These are phyloP conservation scores for Aegilops sharonensis DNA, from an alignment of 176 grass and related monocot species.

Conservation along the genomic window DNA sequence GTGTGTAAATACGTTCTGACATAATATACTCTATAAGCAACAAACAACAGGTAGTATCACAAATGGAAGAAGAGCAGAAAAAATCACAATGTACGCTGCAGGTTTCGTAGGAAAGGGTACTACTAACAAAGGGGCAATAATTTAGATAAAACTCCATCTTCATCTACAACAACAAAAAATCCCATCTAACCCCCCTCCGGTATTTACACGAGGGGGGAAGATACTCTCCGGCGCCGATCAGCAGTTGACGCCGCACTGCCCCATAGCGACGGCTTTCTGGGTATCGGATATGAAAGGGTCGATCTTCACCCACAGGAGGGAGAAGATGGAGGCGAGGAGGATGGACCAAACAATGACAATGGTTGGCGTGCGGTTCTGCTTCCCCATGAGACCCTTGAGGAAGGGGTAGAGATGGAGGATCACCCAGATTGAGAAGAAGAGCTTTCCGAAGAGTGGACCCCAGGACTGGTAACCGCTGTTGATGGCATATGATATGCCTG, in stretches of 20 bases:
- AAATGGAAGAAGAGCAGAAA: slow-evolving; percentile 3
- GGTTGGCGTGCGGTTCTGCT: slow-evolving; percentile 87
- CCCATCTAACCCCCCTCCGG: slow-evolving; percentile 50
- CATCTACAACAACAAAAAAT: slow-evolving; percentile 53
- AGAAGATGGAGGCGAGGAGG: slow-evolving; percentile 91
- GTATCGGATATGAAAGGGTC: slow-evolving; percentile 79
- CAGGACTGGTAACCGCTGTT: slow-evolving; percentile 97
- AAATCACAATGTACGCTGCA: slow-evolving; percentile 45
- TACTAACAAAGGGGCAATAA: slow-evolving; percentile 25
- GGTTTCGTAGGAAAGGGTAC: neutral
- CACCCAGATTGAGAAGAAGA: slow-evolving; percentile 98
- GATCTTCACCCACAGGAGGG: slow-evolving; percentile 87
- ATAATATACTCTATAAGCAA: slow-evolving; percentile 51
- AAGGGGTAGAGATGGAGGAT: slow-evolving; percentile 97
- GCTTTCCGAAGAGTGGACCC: slow-evolving; percentile 86
- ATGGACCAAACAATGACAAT: slow-evolving; percentile 96
- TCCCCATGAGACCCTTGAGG: slow-evolving; percentile 93
- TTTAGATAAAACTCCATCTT: slow-evolving; percentile 35
- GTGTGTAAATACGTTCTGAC: slow-evolving; percentile 19
- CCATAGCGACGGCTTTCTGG: slow-evolving; percentile 58
- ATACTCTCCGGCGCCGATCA: slow-evolving; percentile 38
- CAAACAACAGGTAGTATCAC: slow-evolving; percentile 31
- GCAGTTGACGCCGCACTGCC: slow-evolving; percentile 89
- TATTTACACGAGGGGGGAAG: slow-evolving; percentile 57
- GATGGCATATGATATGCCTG: slow-evolving; percentile 84